Evolutionary conservation across 176 grass and related monocot genomes (phyloP).

Genomic region (Olyra latifolia): DNA sequence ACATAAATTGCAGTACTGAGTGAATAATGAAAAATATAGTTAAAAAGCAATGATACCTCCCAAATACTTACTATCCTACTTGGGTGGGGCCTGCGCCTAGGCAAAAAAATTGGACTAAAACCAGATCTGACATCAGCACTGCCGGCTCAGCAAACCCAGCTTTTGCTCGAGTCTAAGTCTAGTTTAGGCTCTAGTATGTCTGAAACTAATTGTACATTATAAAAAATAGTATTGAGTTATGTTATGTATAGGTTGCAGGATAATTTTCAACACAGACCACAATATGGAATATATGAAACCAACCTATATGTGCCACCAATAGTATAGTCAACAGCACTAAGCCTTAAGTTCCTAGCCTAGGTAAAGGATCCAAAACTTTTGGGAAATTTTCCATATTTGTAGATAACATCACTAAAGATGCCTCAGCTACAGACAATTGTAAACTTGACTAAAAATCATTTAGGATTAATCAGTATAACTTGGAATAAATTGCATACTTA

Average conservation of each 20-base stretch:
- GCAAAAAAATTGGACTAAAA: background rate
- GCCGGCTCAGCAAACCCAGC: background rate
- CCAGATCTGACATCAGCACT: background rate
- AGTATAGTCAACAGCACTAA: background rate
- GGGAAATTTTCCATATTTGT: background rate
- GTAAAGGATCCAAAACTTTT: background rate
- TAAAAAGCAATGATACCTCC: background rate
- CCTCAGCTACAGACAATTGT: background rate
- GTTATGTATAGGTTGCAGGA: background rate
- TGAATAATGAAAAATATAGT: conserved; percentile 23
- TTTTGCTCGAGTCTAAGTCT: background rate
- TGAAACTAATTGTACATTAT: background rate
- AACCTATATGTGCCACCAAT: background rate
- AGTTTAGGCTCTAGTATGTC: background rate
- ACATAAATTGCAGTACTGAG: conserved; percentile 27
- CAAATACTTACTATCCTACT: background rate
- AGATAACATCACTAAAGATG: background rate
- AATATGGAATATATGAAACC: background rate
- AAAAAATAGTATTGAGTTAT: background rate
- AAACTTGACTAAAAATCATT: background rate
- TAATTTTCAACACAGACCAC: background rate
- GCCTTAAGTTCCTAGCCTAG: background rate
- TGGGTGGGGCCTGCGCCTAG: background rate
- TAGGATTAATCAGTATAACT: background rate
- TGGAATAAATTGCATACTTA: background rate